These are phyloP conservation scores for Cercospora nicotianae DNA, from an alignment of 2,329 filamentous ascomycete genomes.

Conservation along the genomic window DNA sequence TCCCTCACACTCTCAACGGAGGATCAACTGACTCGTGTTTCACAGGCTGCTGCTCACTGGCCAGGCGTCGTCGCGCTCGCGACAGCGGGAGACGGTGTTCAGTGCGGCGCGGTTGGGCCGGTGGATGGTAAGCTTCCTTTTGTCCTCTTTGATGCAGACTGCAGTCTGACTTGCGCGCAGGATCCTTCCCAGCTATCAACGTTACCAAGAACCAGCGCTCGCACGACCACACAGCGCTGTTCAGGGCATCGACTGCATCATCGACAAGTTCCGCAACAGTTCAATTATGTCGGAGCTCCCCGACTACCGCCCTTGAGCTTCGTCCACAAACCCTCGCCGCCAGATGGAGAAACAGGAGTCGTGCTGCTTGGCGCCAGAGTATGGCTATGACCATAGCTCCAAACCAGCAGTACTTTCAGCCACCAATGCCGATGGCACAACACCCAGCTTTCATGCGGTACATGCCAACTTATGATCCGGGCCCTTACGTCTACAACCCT, in stretches of 20 bases:
- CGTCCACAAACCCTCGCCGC: no score
- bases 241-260: slow-evolving; percentile 85
- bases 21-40: background rate
- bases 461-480: background rate
- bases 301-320: slow-evolving; percentile 59
- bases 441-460: background rate
- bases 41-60: background rate
- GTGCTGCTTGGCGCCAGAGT: slow-evolving; percentile 8
- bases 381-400: slow-evolving; percentile 9
- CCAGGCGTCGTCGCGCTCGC: background rate
- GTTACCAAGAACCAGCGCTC: slow-evolving; percentile 63
- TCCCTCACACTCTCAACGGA: background rate
- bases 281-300: slow-evolving; percentile 87
- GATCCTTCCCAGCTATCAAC: no score
- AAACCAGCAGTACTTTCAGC: background rate
- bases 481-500: background rate
- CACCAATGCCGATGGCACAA: background rate
- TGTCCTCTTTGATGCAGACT: background rate
- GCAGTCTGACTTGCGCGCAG: background rate
- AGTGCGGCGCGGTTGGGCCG: background rate
- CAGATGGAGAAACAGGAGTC: slow-evolving; percentile 30
- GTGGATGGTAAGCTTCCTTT: background rate
- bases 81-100: background rate
- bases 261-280: slow-evolving; percentile 95
- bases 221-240: slow-evolving; percentile 73